These are phyloP conservation scores for Eutypa lata DNA, from an alignment of 2,329 filamentous ascomycete species.

Conservation along the genomic window DNA sequence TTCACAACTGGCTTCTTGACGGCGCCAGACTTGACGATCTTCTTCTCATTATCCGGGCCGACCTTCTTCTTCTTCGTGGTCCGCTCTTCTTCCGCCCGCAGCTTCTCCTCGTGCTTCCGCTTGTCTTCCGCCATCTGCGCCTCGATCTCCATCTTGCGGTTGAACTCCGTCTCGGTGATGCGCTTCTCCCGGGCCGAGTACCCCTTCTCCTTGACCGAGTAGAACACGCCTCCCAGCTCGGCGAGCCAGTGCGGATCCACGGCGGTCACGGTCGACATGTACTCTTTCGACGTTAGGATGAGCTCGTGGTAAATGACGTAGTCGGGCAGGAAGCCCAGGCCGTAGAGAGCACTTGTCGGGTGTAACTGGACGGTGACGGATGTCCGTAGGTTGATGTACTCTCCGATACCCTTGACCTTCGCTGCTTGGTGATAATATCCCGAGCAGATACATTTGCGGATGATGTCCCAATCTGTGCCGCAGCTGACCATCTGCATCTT, in stretches of 20 bases:
- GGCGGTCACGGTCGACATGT: conserved; percentile 94
- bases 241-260: conserved; percentile 98
- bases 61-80: conserved; percentile 39
- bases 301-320: conserved; percentile 98
- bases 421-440: conserved; percentile 98
- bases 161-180: conserved; percentile 88
- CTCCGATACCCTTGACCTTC: conserved; percentile 91
- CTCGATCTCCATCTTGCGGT: conserved; percentile 89
- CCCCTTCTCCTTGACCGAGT: conserved; percentile 95
- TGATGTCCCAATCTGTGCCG: conserved; percentile 94
- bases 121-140: conserved; percentile 87
- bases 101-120: conserved; percentile 58
- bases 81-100: conserved; percentile 47
- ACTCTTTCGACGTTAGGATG: conserved; percentile 94
- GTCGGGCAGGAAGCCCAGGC: conserved; percentile 88
- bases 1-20: conserved; percentile 60
- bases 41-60: conserved; percentile 42
- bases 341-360: conserved; percentile 89
- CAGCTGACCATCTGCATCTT: conserved; percentile 86
- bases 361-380: conserved; percentile 93
- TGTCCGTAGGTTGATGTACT: conserved; percentile 95
- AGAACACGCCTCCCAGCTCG: conserved; percentile 94
- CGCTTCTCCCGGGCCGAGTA: conserved; percentile 84
- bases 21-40: conserved; percentile 58
- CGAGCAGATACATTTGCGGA: conserved; percentile 93